Base-by-base conservation (phyloP, 202 grass and related monocot genomes). In the Carex sylvatica region DNA sequence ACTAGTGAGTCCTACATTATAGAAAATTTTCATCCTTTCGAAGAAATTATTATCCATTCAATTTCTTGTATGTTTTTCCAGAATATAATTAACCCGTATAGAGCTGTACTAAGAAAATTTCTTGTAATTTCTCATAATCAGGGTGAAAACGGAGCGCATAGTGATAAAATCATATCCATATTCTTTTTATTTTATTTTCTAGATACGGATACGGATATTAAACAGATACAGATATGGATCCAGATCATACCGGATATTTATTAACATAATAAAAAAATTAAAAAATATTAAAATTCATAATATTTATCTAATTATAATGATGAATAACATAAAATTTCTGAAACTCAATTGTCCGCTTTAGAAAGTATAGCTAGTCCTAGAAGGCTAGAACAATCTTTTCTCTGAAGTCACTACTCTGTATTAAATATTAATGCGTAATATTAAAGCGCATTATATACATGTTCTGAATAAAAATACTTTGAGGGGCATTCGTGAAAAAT, bases 311-410 rank as follows among this genome's bases (percentile, higher is more conserved):
- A 28, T 28, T 28, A 28, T 28, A 28, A 28, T 28, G 1, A 28
- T 28, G 1, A 28, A 2, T 28, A 28, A 28, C 28, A 28, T 28
- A 28, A 28, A 28, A 2, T 28, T 28, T 28, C n/a, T n/a, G n/a
- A 18, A 14, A 38, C 30, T n/a, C 6, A 69, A 53, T 74, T 74
- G 14, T 52, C 46, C 26, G 22, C 47, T 46, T 54, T 54, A 74
- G 71, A 28, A 74, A 74, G 23, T 74, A 74, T 74, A 74, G 44
- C 51, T 74, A 40, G 38, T 40, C 1, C 52, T n/a, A n/a, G n/a
- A n/a, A n/a, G n/a, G n/a, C 70, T 53, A 30, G 71, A 74, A 74
- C 12, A 30, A 52, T 30, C 2, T 26, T 30, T 74, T 74, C 53
- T 49, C 28, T 23, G 71, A 28, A 54, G 5, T 28, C 20, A 74